Percentiles rank a stretch among this genome's conserved stretches.
Conservation (phyloP, 163 green algal genomes). For the Volvox carteri region DNA sequence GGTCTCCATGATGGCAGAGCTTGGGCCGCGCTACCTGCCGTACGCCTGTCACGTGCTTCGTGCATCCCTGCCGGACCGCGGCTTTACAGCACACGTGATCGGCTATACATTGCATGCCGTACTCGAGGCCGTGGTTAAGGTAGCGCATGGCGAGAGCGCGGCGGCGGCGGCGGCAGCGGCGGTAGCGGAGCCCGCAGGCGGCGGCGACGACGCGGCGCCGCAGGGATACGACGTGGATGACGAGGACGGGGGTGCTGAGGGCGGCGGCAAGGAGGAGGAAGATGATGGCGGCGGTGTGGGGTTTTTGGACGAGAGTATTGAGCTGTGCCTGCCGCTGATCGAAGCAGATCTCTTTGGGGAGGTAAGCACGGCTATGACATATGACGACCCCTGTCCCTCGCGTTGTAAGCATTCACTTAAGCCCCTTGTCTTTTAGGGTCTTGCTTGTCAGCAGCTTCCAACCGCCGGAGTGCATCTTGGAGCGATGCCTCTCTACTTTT, state of each 20-base stretch:
- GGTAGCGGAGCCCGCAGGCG: conserved; percentile 28
- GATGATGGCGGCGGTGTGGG: conserved; percentile 59
- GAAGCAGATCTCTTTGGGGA: conserved; percentile 92
- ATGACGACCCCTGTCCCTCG: too few species aligned
- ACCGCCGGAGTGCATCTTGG: too few species aligned
- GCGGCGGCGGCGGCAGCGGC: conserved; percentile 34
- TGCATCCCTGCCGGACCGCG: conserved; percentile 75
- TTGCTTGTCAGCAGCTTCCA: too few species aligned
- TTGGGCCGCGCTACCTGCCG: conserved; percentile 86
- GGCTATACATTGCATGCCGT: conserved; percentile 92
- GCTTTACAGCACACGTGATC: conserved; percentile 92
- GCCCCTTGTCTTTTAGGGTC: too few species aligned
- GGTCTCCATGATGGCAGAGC: conserved; percentile 76
- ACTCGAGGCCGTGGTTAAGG: conserved; percentile 64
- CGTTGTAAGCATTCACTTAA: too few species aligned
- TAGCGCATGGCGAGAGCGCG: conserved; percentile 20
- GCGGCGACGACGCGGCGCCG: neutral
- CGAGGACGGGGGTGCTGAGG: neutral
- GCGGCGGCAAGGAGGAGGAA: conserved; percentile 4
- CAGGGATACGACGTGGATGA: conserved; percentile 45
- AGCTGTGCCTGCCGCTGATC: conserved; percentile 80
- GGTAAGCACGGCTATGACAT: too few species aligned
- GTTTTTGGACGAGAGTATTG: conserved; percentile 79
- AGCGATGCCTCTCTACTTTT: too few species aligned
- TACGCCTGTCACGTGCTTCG: conserved; percentile 76